A percentile compares a stretch with the other conserved stretches of the same genome.
These are phyloP conservation scores for Bruguiera parviflora DNA, from an alignment of 345 rosid species.

Conservation along the genomic window DNA sequence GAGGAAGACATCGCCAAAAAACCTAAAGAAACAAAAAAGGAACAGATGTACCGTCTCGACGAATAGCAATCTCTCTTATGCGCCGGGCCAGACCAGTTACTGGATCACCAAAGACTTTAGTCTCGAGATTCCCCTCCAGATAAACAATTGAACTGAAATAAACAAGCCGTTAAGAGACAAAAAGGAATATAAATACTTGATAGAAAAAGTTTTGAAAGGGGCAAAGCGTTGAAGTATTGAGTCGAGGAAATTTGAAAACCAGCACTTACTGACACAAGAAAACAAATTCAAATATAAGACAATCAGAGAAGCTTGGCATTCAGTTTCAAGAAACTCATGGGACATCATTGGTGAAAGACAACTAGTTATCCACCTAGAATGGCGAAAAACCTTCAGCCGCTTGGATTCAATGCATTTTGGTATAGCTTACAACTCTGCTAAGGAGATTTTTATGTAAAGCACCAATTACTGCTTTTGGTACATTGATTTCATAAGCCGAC, in stretches of 20 bases:
- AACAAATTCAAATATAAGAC: not conserved
- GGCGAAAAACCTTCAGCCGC: too few relatives aligned
- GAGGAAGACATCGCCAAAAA: not conserved
- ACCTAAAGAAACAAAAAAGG: not conserved
- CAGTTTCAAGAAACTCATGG: not conserved
- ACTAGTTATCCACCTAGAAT: too few relatives aligned
- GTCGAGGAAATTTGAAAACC: not conserved
- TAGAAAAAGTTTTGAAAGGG: not conserved
- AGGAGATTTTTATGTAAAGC: too few relatives aligned
- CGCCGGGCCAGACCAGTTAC: slow-evolving; percentile 73
- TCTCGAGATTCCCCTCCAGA: slow-evolving; percentile 90
- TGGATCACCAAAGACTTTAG: slow-evolving; percentile 71
- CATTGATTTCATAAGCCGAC: too few relatives aligned
- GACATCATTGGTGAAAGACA: too few relatives aligned
- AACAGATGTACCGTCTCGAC: slow-evolving; percentile 55
- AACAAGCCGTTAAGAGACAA: not conserved
- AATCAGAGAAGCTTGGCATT: not conserved
- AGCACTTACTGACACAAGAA: not conserved
- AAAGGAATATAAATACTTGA: not conserved
- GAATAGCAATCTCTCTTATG: slow-evolving; percentile 75
- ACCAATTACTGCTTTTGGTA: too few relatives aligned
- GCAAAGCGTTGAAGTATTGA: not conserved
- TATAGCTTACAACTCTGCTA: too few relatives aligned
- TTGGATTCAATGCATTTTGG: too few relatives aligned
- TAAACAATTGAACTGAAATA: slow-evolving; percentile 52